Percentiles rank a stretch among this genome's conserved stretches.
Evolutionary conservation across 1,139 yeast species (phyloP).

Genomic region (Taphrina wiesneri): DNA sequence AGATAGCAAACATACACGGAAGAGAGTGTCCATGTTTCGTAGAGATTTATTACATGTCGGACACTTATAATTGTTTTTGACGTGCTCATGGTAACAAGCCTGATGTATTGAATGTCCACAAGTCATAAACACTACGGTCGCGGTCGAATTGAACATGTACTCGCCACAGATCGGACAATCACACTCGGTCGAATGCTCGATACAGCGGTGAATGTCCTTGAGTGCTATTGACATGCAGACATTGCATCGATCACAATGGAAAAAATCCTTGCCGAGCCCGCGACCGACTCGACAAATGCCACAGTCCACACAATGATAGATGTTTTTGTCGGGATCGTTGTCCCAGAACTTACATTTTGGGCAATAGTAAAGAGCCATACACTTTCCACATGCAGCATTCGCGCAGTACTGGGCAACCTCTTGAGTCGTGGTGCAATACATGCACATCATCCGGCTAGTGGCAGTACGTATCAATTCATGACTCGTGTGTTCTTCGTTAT

Average conservation of each 20-base stretch:
- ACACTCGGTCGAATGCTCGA: constrained; percentile 83
- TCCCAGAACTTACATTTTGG: constrained; percentile 76
- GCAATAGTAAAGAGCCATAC: constrained; percentile 77
- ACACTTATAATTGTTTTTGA: constrained; percentile 71
- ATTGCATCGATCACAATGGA: constrained; percentile 58
- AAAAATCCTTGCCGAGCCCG: constrained; percentile 33
- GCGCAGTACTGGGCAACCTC: constrained; percentile 68
- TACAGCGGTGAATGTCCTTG: constrained; percentile 74
- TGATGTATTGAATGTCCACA: constrained; percentile 96
- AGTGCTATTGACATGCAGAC: constrained; percentile 83
- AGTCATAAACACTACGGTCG: constrained; percentile 84
- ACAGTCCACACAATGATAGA: constrained; percentile 89
- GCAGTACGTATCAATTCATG: constrained; percentile 68
- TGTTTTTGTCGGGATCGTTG: constrained; percentile 74
- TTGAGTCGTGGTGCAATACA: constrained; percentile 76
- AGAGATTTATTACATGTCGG: constrained; percentile 86
- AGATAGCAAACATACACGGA: constrained; percentile 62
- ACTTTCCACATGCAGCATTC: constrained; percentile 55
- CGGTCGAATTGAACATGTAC: constrained; percentile 81
- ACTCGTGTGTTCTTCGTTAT: constrained; percentile 59
- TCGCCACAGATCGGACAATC: constrained; percentile 94
- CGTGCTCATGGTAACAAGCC: constrained; percentile 73
- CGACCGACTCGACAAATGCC: constrained; percentile 85
- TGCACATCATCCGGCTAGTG: constrained; percentile 72
- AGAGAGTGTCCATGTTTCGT: constrained; percentile 83